Percentiles rank a stretch among this genome's conserved stretches.
Evolutionary conservation across 352 stramenopile genomes (phyloP).

Genomic region (Phytophthora macrochlamydospora): DNA sequence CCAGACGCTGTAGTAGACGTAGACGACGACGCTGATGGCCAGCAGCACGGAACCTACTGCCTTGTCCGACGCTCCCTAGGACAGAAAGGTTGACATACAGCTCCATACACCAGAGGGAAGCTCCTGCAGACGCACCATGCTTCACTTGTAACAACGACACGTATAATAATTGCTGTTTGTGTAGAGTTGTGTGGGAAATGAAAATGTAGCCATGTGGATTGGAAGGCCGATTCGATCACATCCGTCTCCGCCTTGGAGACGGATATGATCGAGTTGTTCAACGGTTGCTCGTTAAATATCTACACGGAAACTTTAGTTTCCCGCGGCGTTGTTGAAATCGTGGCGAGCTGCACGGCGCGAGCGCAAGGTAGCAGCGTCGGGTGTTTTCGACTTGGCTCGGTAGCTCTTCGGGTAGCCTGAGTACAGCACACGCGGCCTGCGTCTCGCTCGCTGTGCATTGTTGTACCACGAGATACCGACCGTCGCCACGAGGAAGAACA

Average conservation of each 20-base stretch:
- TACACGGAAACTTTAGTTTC: conserved; percentile 6
- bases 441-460: conserved; percentile 15
- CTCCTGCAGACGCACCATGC: background rate
- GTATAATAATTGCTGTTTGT: background rate
- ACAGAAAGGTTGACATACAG: background rate
- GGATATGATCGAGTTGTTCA: too few relatives aligned
- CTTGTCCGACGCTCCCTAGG: conserved; percentile 78
- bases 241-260: too few relatives aligned
- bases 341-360: conserved; percentile 4
- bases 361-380: conserved; percentile 4
- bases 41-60: conserved; percentile 77
- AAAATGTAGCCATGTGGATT: background rate
- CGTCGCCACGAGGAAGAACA: conserved; percentile 31
- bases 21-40: conserved; percentile 80
- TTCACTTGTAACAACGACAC: background rate
- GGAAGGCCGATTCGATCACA: too few relatives aligned
- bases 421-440: conserved; percentile 34
- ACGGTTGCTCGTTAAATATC: background rate
- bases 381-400: conserved; percentile 18
- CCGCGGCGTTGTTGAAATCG: conserved; percentile 8
- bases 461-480: conserved; percentile 30
- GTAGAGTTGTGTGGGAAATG: background rate
- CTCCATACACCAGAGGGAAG: background rate
- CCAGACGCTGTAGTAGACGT: conserved; percentile 93
- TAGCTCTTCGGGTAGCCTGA: conserved; percentile 39